Evolutionary conservation across 1,139 yeast species (phyloP).

Genomic region (Hemisphaericaspora lyxosophila): DNA sequence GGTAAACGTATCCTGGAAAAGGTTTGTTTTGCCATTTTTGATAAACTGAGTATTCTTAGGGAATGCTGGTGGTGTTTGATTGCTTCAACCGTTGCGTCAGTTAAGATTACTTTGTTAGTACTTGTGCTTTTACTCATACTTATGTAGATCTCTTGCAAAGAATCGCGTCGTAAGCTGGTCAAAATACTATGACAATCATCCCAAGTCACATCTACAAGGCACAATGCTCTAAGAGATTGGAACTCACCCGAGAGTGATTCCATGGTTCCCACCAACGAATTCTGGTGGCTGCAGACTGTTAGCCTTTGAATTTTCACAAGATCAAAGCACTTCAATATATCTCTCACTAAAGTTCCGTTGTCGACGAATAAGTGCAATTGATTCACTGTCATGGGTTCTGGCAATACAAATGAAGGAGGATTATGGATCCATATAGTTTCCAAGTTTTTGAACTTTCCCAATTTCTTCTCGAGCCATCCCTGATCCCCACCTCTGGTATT

Average conservation of each 20-base stretch:
- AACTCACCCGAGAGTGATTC: not conserved
- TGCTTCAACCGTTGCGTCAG: not conserved
- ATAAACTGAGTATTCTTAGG: not conserved
- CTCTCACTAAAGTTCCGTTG: not conserved
- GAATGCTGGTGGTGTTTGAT: not conserved
- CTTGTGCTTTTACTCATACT: no score
- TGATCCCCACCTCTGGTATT: not conserved
- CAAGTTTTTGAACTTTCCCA: no score
- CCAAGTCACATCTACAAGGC: no score
- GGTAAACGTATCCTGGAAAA: no score
- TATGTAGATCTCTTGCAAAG: not conserved
- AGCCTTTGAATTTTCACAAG: not conserved
- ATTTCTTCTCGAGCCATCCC: not conserved
- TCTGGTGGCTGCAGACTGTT: not conserved
- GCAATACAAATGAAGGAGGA: not conserved
- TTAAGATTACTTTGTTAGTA: not conserved
- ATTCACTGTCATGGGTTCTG: not conserved
- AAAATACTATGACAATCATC: not conserved
- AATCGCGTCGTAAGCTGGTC: not conserved
- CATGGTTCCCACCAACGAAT: not conserved
- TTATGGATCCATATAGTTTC: no score
- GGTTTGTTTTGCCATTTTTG: not conserved
- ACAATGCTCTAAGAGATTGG: not conserved
- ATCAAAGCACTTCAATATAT: not conserved
- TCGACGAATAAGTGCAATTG: not conserved